Conservation (phyloP, 345 rosid species). For the Eucalyptus polyanthemos region DNA sequence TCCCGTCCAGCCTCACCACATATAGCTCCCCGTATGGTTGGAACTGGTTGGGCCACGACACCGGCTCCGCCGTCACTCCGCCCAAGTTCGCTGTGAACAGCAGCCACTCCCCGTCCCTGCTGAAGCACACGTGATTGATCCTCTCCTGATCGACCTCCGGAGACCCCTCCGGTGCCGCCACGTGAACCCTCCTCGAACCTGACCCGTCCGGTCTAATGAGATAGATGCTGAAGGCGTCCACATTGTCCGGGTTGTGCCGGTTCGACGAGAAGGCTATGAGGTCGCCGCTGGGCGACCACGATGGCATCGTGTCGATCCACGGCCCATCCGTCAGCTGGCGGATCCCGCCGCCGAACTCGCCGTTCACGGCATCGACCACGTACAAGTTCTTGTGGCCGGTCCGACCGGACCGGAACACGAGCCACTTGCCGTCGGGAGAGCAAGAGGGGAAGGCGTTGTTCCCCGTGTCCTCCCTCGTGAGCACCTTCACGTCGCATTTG, state of each 20-base stretch:
- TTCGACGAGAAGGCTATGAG: conserved; percentile 90
- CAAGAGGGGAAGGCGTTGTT: conserved; percentile 87
- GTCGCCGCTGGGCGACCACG: conserved; percentile 75
- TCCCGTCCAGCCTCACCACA: conserved; percentile 48
- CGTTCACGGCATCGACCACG: conserved; percentile 44
- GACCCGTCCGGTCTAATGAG: conserved; percentile 63
- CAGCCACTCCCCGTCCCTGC: conserved; percentile 62
- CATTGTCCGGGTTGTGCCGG: conserved; percentile 39
- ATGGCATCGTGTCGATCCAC: conserved; percentile 87
- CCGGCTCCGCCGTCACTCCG: conserved; percentile 69
- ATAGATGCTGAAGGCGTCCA: conserved; percentile 39
- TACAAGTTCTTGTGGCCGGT: conserved; percentile 68
- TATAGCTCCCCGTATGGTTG: conserved; percentile 83
- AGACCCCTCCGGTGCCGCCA: conserved; percentile 45
- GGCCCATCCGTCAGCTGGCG: conserved; percentile 63
- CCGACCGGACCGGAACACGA: conserved; percentile 82
- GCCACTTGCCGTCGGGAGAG: conserved; percentile 71
- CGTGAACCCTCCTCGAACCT: conserved; percentile 39
- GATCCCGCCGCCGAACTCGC: conserved; percentile 34
- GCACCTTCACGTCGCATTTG: conserved; percentile 48
- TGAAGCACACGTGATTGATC: conserved; percentile 75
- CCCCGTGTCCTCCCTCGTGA: conserved; percentile 57
- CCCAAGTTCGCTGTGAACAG: conserved; percentile 52
- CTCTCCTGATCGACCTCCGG: conserved; percentile 58
- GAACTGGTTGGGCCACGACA: conserved; percentile 71